These are phyloP conservation scores for Melampsora larici-populina DNA, from an alignment of 1,284 basidiomycete species.

Conservation along the genomic window DNA sequence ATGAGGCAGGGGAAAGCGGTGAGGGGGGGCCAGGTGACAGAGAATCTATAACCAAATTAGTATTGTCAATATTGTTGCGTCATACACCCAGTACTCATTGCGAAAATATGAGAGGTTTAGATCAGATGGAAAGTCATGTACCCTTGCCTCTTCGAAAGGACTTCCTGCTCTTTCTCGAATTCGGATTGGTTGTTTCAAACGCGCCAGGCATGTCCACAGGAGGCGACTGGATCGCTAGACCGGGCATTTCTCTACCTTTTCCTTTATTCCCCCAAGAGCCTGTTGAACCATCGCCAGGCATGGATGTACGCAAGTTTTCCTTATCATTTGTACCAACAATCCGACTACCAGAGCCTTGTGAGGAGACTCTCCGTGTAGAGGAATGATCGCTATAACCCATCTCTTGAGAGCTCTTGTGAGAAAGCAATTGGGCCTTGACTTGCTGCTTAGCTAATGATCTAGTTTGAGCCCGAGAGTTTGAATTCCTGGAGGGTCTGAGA, in stretches of 20 bases:
- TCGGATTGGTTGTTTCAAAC: slow-evolving; percentile 13
- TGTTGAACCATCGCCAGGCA: background rate
- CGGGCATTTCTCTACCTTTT: slow-evolving; percentile 31
- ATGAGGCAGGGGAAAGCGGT: slow-evolving; percentile 40
- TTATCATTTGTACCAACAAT: slow-evolving; percentile 5
- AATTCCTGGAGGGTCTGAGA: slow-evolving; percentile 15
- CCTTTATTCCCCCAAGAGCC: slow-evolving; percentile 20
- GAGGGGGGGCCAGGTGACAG: slow-evolving; percentile 32
- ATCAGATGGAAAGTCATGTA: background rate
- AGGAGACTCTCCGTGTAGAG: slow-evolving; percentile 7
- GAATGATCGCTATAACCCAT: slow-evolving; percentile 16
- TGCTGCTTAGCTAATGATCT: slow-evolving; percentile 18
- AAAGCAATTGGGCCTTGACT: background rate
- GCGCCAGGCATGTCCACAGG: background rate
- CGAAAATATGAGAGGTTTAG: background rate
- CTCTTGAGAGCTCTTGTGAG: slow-evolving; percentile 17
- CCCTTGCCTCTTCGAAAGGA: slow-evolving; percentile 27
- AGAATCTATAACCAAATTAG: background rate
- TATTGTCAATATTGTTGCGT: background rate
- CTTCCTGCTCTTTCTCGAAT: slow-evolving; percentile 24
- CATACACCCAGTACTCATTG: background rate
- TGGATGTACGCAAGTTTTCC: slow-evolving; percentile 20
- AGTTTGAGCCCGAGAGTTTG: background rate
- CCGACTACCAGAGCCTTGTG: slow-evolving; percentile 22
- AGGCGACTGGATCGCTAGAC: slow-evolving; percentile 14